Conservation (phyloP, 2,329 filamentous ascomycete genomes). For the Penicillium sp. region DNA sequence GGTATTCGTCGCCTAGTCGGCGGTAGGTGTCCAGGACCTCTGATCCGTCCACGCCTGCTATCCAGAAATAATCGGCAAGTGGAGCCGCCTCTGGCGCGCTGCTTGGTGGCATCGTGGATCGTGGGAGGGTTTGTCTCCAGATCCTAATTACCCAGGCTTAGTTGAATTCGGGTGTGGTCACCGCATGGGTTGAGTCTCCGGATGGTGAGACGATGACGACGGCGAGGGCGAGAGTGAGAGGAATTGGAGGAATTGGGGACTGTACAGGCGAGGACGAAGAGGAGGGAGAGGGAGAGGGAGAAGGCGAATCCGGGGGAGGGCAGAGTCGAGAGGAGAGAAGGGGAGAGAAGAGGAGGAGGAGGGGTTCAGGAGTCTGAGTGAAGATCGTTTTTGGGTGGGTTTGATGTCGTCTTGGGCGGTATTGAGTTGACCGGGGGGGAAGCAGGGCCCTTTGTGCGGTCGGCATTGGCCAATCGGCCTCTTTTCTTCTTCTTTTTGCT, state of each 20-base stretch:
- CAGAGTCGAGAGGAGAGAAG: slow-evolving; percentile 17
- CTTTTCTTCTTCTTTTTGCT: too few relatives aligned
- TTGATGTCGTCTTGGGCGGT: too few relatives aligned
- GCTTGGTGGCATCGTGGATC: slow-evolving; percentile 26
- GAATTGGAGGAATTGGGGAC: neutral
- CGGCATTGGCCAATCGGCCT: too few relatives aligned
- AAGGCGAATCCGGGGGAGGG: slow-evolving; percentile 10
- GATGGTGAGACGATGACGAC: slow-evolving; percentile 13
- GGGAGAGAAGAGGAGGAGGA: slow-evolving; percentile 21
- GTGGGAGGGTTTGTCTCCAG: slow-evolving; percentile 10
- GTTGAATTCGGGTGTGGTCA: slow-evolving; percentile 20
- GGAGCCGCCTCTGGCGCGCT: slow-evolving; percentile 55
- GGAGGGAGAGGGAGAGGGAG: neutral
- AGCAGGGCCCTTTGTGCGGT: too few relatives aligned
- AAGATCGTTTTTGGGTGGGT: slow-evolving; percentile 30
- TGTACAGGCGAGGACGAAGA: neutral
- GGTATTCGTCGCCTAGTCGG: slow-evolving; percentile 48
- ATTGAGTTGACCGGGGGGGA: too few relatives aligned
- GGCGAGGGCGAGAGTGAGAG: neutral
- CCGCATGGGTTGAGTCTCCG: slow-evolving; percentile 24
- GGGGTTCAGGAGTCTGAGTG: slow-evolving; percentile 25
- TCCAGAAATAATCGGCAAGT: slow-evolving; percentile 71
- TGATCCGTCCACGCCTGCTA: slow-evolving; percentile 54
- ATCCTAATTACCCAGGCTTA: slow-evolving; percentile 19
- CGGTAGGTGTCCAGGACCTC: slow-evolving; percentile 51